phyloP scores from a whole-genome alignment of 1,284 basidiomycete genomes.

The Boletus holoroseus region DNA sequence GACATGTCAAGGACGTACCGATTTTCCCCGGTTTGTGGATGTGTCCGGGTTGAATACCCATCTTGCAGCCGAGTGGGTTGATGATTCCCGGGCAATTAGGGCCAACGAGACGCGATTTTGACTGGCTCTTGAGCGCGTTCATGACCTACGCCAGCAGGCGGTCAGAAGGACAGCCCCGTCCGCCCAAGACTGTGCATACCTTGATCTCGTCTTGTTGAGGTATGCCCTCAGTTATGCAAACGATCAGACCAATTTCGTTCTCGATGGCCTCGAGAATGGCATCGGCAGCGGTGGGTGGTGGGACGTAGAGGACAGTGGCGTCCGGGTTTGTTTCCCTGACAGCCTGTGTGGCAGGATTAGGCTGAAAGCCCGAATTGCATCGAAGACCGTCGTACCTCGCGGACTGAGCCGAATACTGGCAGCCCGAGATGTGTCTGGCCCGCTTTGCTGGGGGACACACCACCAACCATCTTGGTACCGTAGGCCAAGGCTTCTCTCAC shows the following conservation, averaged over 20 bases:
- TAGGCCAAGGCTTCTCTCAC: constrained; percentile 90
- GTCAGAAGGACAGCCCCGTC: constrained; percentile 4
- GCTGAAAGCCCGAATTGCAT: neutral
- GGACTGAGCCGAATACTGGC: constrained; percentile 91
- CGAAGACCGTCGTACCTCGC: constrained; percentile 59
- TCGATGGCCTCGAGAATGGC: constrained; percentile 98
- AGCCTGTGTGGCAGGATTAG: constrained; percentile 48
- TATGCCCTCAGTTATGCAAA: constrained; percentile 96
- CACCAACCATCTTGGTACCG: constrained; percentile 96
- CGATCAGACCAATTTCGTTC: constrained; percentile 93
- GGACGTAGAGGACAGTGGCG: constrained; percentile 93
- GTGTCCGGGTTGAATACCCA: constrained; percentile 99
- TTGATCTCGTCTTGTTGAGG: constrained; percentile 94
- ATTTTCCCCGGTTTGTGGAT: constrained; percentile 95
- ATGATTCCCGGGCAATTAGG: constrained; percentile 99
- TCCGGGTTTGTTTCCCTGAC: constrained; percentile 81
- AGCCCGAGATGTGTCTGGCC: constrained; percentile 93
- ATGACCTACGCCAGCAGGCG: constrained; percentile 57
- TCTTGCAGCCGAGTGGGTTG: constrained; percentile 96
- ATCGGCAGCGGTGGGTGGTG: constrained; percentile 87
- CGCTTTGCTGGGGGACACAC: constrained; percentile 96
- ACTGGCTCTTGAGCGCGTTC: constrained; percentile 91
- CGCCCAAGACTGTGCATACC: constrained; percentile 39
- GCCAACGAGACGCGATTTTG: constrained; percentile 90
- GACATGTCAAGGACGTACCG: constrained; percentile 44